Percentiles rank a stretch among this genome's conserved stretches.
Conservation (phyloP, 495 filamentous ascomycete species). For the Penicillium diatomitis region DNA sequence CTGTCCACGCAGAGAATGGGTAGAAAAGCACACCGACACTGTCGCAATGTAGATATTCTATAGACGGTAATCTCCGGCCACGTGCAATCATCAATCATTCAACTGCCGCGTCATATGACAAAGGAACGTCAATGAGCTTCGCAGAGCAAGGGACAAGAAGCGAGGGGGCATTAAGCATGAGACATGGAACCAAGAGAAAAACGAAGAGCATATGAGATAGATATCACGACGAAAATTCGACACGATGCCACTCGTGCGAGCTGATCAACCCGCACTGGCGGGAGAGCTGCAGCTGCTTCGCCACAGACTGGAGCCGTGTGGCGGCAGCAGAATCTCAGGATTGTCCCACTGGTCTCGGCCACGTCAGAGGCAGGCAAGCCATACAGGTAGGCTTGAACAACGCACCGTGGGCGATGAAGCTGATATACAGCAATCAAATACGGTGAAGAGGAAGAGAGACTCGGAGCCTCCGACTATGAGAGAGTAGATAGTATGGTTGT, state of each 20-base stretch:
- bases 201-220: slow-evolving; percentile 10
- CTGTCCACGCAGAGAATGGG: too few species aligned
- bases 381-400: slow-evolving; percentile 7
- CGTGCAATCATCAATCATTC: background rate
- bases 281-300: slow-evolving; percentile 31
- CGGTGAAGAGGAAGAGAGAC: too few species aligned
- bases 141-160: background rate
- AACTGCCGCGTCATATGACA: too few species aligned
- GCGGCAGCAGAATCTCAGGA: slow-evolving; percentile 8
- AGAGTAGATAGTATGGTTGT: background rate
- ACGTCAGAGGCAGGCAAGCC: slow-evolving; percentile 17
- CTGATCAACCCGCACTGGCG: slow-evolving; percentile 13
- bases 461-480: background rate
- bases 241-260: slow-evolving; percentile 6
- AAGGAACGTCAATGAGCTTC: too few species aligned
- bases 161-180: slow-evolving; percentile 5
- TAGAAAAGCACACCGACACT: background rate
- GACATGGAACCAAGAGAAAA: background rate
- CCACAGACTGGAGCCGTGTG: slow-evolving; percentile 31
- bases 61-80: slow-evolving; percentile 6
- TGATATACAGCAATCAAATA: slow-evolving; percentile 3
- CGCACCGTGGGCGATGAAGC: slow-evolving; percentile 5
- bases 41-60: background rate
- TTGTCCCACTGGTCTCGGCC: slow-evolving; percentile 17
- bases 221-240: slow-evolving; percentile 18